A percentile compares a stretch with the other conserved stretches of the same genome.
Conservation (phyloP, 2,329 filamentous ascomycete species). For the Chaetomium sp. region DNA sequence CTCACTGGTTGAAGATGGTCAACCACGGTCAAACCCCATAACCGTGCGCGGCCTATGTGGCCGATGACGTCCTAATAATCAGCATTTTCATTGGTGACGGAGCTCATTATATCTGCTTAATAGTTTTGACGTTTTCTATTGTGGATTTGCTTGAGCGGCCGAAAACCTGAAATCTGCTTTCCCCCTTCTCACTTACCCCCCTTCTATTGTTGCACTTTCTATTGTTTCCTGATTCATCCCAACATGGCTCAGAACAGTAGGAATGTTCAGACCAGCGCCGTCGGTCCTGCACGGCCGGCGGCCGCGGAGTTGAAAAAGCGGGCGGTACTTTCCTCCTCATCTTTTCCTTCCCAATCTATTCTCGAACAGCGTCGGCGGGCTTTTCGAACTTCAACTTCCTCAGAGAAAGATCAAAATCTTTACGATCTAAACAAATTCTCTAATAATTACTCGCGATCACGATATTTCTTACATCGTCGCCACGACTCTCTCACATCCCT, state of each 20-base stretch:
- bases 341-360: slow-evolving; percentile 2
- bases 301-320: background rate
- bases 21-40: background rate
- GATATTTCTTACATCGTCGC: too few relatives aligned
- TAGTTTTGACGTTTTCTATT: too few relatives aligned
- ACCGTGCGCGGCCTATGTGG: too few relatives aligned
- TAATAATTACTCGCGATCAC: background rate
- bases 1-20: slow-evolving; percentile 5
- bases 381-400: slow-evolving; percentile 2
- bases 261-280: background rate
- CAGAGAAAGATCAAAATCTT: background rate
- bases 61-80: too few relatives aligned
- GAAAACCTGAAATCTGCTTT: background rate
- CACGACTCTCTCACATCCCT: background rate
- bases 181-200: background rate
- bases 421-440: background rate
- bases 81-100: too few relatives aligned
- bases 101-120: too few relatives aligned
- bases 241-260: slow-evolving; percentile 12
- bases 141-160: too few relatives aligned
- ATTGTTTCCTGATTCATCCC: background rate
- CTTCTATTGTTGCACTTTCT: background rate
- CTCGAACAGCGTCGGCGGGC: background rate
- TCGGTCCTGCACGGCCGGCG: slow-evolving; percentile 4
- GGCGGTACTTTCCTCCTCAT: background rate